Evolutionary conservation across 2,329 filamentous ascomycete species (phyloP).

Genomic region (Pyricularia pennisetigena): DNA sequence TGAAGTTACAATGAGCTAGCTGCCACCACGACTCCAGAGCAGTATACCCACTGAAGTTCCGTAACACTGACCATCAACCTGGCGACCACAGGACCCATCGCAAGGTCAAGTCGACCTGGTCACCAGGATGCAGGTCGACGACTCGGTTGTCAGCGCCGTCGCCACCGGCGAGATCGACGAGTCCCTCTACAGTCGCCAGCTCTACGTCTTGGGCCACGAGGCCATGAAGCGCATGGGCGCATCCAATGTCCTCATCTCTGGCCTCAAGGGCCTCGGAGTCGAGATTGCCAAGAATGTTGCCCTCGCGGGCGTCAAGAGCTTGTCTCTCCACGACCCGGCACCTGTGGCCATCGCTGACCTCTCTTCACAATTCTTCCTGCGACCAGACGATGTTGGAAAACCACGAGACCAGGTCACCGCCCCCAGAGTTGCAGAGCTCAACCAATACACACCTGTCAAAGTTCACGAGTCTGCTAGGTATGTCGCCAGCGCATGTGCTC

Average conservation of each 20-base stretch:
- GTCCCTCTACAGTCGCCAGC: slow-evolving; percentile 64
- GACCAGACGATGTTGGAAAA: slow-evolving; percentile 79
- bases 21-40: not conserved
- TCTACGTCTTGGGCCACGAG: slow-evolving; percentile 61
- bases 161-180: slow-evolving; percentile 57
- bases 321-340: slow-evolving; percentile 85
- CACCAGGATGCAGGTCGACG: slow-evolving; percentile 57
- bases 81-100: slow-evolving; percentile 32
- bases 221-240: slow-evolving; percentile 99
- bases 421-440: slow-evolving; percentile 85
- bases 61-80: slow-evolving; percentile 5
- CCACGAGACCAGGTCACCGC: slow-evolving; percentile 79
- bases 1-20: not conserved
- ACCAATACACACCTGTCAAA: slow-evolving; percentile 87
- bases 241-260: slow-evolving; percentile 87
- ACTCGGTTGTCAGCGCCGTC: slow-evolving; percentile 40
- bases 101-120: slow-evolving; percentile 51
- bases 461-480: slow-evolving; percentile 55
- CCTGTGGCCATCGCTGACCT: slow-evolving; percentile 79
- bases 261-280: slow-evolving; percentile 87
- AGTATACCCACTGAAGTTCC: not conserved
- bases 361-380: slow-evolving; percentile 96
- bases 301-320: slow-evolving; percentile 92
- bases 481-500: slow-evolving; percentile 5
- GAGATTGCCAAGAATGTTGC: slow-evolving; percentile 99